Evolutionary conservation across 345 rosid species (phyloP).

Genomic region (Gossypium raimondii): DNA sequence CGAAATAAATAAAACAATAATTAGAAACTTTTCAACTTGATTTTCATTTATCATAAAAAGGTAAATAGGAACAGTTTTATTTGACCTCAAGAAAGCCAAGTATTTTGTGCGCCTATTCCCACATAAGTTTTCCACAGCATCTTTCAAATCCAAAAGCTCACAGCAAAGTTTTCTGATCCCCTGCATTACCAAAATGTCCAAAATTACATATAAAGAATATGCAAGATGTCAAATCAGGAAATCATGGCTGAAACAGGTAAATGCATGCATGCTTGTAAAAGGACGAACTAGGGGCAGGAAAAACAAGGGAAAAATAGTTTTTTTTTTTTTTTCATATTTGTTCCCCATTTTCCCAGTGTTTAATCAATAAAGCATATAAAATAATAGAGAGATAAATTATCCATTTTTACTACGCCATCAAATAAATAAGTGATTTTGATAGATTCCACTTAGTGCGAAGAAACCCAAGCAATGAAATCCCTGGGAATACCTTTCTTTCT

Average conservation of each 20-base stretch:
- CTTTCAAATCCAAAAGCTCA: constrained; percentile 95
- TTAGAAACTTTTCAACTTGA: neutral
- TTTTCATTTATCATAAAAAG: neutral
- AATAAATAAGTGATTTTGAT: neutral
- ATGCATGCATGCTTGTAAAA: neutral
- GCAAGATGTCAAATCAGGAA: neutral
- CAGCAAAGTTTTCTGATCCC: constrained; percentile 90
- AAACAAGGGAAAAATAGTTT: neutral
- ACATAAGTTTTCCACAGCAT: constrained; percentile 86
- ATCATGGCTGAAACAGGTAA: neutral
- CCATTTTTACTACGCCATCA: neutral
- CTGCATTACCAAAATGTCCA: constrained; percentile 34
- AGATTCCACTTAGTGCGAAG: no score
- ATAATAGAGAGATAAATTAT: neutral
- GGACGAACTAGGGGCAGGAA: neutral
- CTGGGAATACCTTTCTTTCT: neutral
- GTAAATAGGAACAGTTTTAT: neutral
- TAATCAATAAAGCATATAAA: neutral
- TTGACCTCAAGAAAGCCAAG: constrained; percentile 83
- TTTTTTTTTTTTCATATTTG: neutral
- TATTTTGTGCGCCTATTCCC: constrained; percentile 77
- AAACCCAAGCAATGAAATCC: constrained; percentile 1
- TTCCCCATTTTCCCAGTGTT: neutral
- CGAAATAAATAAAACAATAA: neutral
- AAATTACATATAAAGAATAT: constrained; percentile 2